A percentile compares a stretch with the other conserved stretches of the same genome.
These are phyloP conservation scores for Termitomyces sp. DNA, from an alignment of 768 basidiomycete genomes.

Conservation along the genomic window DNA sequence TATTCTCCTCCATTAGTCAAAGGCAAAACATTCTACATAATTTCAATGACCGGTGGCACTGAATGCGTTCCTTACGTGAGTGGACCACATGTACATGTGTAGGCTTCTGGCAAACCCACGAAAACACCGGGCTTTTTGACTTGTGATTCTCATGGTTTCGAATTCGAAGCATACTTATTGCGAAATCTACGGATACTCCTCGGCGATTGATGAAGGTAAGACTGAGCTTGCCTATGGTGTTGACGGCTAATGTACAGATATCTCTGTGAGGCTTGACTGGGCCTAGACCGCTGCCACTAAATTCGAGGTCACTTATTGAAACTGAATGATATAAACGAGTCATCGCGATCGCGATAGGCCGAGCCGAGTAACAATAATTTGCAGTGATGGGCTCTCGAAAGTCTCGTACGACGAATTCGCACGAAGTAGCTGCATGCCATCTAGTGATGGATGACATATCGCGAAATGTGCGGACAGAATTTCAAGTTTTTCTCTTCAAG, in stretches of 20 bases:
- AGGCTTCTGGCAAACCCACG: conserved; percentile 7
- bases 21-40: too few species aligned
- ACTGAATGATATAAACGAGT: neutral
- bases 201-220: neutral
- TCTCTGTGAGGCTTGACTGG: neutral
- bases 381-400: neutral
- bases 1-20: neutral
- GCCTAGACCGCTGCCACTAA: neutral
- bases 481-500: neutral
- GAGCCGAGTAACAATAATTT: too few species aligned
- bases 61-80: neutral
- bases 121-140: neutral
- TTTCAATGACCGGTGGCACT: neutral
- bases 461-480: neutral
- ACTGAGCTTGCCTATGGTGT: neutral
- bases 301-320: neutral
- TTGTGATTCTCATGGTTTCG: neutral
- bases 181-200: neutral
- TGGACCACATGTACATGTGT: neutral
- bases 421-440: neutral
- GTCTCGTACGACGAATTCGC: too few species aligned
- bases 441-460: neutral
- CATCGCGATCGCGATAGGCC: neutral
- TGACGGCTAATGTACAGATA: neutral
- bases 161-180: neutral